phyloP scores from a whole-genome alignment of 495 filamentous ascomycete species.

The Talaromyces liani region DNA sequence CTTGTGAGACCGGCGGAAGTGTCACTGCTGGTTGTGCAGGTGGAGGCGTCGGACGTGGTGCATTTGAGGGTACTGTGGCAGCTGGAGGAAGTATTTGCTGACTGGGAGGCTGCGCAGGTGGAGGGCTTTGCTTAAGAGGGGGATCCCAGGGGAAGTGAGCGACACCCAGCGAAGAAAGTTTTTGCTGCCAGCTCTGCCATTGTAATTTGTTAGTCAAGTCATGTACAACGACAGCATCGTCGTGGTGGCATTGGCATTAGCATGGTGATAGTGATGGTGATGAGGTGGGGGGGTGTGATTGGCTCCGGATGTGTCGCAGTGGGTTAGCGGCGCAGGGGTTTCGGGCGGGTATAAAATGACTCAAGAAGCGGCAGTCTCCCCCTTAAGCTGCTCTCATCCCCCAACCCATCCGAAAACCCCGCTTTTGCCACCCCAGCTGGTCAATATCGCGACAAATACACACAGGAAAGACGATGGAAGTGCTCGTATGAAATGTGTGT shows the following conservation, averaged over 20 bases:
- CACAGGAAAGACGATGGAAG: neutral
- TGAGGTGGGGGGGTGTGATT: neutral
- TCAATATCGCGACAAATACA: neutral
- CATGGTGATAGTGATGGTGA: no score
- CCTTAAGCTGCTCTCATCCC: slow-evolving; percentile 3
- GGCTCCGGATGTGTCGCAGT: neutral
- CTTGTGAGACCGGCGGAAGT: slow-evolving; percentile 15
- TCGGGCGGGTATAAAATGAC: slow-evolving; percentile 14
- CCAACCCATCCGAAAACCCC: slow-evolving; percentile 2
- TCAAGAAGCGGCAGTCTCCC: slow-evolving; percentile 11
- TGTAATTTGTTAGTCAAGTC: slow-evolving; percentile 20
- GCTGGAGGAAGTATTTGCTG: slow-evolving; percentile 38
- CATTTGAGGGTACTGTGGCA: slow-evolving; percentile 55
- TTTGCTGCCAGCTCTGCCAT: slow-evolving; percentile 81
- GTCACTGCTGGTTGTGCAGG: slow-evolving; percentile 25
- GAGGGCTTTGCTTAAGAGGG: slow-evolving; percentile 31
- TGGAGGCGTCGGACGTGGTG: slow-evolving; percentile 23
- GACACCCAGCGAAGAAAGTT: slow-evolving; percentile 71
- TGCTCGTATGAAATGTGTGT: neutral
- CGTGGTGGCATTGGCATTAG: neutral
- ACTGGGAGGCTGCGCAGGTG: slow-evolving; percentile 32
- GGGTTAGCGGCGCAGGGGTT: slow-evolving; percentile 8
- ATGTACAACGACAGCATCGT: neutral
- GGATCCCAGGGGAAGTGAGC: slow-evolving; percentile 97
- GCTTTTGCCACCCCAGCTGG: slow-evolving; percentile 7